Percentiles rank a stretch among this genome's conserved stretches.
These are phyloP conservation scores for Castanopsis chinensis DNA, from an alignment of 306 rosid species.

Conservation along the genomic window DNA sequence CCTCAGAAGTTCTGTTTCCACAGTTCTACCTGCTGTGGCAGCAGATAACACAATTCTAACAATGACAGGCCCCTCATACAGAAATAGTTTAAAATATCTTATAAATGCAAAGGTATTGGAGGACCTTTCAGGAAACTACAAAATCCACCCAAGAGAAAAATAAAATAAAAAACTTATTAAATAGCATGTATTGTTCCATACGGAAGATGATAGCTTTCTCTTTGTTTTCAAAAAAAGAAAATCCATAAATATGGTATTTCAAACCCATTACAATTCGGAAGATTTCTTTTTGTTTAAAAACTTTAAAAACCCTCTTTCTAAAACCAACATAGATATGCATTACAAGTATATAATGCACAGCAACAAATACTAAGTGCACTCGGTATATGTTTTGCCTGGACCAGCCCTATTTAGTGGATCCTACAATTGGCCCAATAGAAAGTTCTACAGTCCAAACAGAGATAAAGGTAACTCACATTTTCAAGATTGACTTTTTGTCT, in stretches of 20 bases:
- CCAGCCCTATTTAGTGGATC: conserved; percentile 2
- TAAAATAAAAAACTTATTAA: background rate
- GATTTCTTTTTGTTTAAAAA: background rate
- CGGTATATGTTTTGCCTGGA: background rate
- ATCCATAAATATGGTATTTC: background rate
- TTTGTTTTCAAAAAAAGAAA: background rate
- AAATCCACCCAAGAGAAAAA: background rate
- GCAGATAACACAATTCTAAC: background rate
- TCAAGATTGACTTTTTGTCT: conserved; percentile 50
- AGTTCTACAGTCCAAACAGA: background rate
- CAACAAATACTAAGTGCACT: background rate
- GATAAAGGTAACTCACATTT: conserved; percentile 41
- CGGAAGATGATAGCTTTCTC: background rate
- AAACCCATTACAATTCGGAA: background rate
- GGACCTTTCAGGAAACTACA: background rate
- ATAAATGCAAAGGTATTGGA: background rate
- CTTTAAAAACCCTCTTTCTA: background rate
- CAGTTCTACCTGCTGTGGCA: background rate
- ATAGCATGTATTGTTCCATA: background rate
- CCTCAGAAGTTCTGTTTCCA: background rate
- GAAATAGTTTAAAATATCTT: background rate
- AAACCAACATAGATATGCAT: background rate
- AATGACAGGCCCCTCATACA: background rate
- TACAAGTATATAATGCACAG: background rate
- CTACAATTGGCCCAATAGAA: conserved; percentile 8